Evolutionary conservation across 1,284 basidiomycete species (phyloP).

Genomic region (Xerocomus cyaneibrunnescens): DNA sequence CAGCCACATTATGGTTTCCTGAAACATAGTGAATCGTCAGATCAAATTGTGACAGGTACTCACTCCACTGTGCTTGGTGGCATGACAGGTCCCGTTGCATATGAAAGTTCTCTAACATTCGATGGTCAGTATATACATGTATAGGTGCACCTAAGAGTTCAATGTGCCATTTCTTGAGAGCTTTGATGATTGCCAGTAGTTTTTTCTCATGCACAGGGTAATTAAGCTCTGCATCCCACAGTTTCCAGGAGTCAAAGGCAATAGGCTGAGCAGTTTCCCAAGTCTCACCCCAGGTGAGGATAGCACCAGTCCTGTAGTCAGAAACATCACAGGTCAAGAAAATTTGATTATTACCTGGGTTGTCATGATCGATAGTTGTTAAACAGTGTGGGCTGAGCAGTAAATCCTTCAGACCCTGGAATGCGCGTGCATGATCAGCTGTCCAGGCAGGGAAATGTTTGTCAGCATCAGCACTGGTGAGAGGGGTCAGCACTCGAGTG

Average conservation of each 20-base stretch:
- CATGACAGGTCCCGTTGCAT: constrained; percentile 35
- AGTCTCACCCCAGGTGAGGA: neutral
- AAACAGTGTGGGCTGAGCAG: constrained; percentile 21
- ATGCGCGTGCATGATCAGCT: constrained; percentile 30
- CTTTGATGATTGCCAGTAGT: constrained; percentile 36
- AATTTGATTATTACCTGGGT: neutral
- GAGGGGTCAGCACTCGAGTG: neutral
- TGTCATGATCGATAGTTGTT: constrained; percentile 29
- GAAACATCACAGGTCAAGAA: neutral
- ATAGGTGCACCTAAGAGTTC: constrained; percentile 35
- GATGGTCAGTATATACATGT: neutral
- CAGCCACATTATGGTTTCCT: neutral
- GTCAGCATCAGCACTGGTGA: neutral
- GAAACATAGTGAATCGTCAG: neutral
- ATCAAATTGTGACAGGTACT: neutral
- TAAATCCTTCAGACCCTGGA: constrained; percentile 41
- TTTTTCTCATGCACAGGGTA: constrained; percentile 42
- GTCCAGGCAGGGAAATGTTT: constrained; percentile 38
- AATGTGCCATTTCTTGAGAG: constrained; percentile 37
- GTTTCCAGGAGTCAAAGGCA: neutral
- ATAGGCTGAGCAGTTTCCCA: neutral
- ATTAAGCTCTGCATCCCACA: constrained; percentile 31
- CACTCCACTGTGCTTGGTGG: neutral
- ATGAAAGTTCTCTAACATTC: neutral
- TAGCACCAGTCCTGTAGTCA: neutral